Evolutionary conservation across 108 stramenopile genomes (phyloP), one percentile per base, ranked within the genome.

Genomic region (Skeletonema marinoi): DNA sequence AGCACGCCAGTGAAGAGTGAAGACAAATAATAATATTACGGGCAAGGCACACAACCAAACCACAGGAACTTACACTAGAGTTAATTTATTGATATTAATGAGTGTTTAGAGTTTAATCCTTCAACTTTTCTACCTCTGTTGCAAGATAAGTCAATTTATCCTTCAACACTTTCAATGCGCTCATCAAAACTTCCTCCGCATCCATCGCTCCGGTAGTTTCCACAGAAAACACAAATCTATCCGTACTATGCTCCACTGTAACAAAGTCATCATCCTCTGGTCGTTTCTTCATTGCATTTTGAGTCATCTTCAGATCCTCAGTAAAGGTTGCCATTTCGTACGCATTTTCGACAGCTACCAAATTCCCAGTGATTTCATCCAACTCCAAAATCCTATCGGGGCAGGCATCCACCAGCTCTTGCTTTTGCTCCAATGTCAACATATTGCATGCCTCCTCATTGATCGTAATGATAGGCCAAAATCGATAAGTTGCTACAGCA

Each of bases 401-500:
- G 85, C 97, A 97, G n/a, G 83, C 85, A 59, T 94, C 87, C 1
- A 96, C 90, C 30, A 97, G 73, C 66, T 92, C 88, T 66, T 97
- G 86, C 75, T 93, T 96, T 70, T 98, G 96, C 63, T 96, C 94
- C 77, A 89, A 75, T 16, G 94, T 91, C 56, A 99, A 80, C 77
- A 87, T 90, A 54, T 89, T 87, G 58, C 88, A 78, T 65, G 89
- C 88, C 65, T 97, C 97, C 46, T 97, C 85, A 69, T 97, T 97
- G 71, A 98, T 87, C 19, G 84, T 86, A 50, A 98, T 93, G 60
- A 90, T 84, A 30, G 98, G 98, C 86, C 94, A 96, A 70, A 96
- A 97, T 32, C 96, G 88, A 66, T 96, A 97, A 7, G 97, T 97
- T 6, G 96, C 98, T 19, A 96, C 95, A 3, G 93, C 94, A 13